Conservation (phyloP, 768 basidiomycete species). For the Leccinum olivaceopallidum region DNA sequence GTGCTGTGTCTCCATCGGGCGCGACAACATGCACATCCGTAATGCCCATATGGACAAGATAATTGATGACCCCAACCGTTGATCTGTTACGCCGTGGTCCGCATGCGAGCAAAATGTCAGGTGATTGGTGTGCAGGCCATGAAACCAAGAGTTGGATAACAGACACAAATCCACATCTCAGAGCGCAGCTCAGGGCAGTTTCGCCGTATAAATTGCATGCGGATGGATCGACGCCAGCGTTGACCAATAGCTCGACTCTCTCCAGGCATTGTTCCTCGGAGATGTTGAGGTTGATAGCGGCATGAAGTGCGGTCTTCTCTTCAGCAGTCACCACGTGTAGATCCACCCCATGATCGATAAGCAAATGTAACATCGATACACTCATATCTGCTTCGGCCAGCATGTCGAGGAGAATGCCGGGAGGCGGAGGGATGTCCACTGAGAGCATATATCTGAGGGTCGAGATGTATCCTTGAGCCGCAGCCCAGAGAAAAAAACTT, state of each 20-base stretch:
- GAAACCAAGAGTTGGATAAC: neutral
- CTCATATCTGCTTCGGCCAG: neutral
- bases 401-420: neutral
- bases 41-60: neutral
- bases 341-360: neutral
- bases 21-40: neutral
- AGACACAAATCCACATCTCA: neutral
- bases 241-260: neutral
- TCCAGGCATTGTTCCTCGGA: slow-evolving; percentile 1
- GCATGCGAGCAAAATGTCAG: neutral
- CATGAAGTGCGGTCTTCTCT: neutral
- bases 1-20: neutral
- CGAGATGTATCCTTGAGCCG: neutral
- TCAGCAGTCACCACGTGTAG: neutral
- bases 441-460: neutral
- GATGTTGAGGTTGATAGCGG: neutral
- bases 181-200: neutral
- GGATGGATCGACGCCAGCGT: neutral
- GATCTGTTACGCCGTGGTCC: neutral
- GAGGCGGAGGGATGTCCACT: neutral
- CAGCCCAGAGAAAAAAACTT: neutral
- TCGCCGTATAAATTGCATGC: neutral
- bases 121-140: neutral
- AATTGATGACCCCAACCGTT: neutral
- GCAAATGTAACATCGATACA: neutral